phyloP scores from a whole-genome alignment of 1,284 basidiomycete species.

The Somion occarium region DNA sequence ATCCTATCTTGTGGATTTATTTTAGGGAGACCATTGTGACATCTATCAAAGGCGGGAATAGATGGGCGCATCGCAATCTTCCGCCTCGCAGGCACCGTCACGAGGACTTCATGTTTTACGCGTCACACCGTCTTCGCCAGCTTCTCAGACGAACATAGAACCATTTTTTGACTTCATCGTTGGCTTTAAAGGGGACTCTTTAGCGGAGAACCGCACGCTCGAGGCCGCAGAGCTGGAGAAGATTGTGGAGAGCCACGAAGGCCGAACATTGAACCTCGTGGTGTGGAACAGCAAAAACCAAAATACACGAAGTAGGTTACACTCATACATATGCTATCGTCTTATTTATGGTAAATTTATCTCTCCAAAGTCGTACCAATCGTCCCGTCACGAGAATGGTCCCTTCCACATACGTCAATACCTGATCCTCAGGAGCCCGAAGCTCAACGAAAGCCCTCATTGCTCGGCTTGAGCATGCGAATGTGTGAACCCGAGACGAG shows the following conservation, averaged over 20 bases:
- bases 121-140: slow-evolving; percentile 84
- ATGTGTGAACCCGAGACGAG: slow-evolving; percentile 86
- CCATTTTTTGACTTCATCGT: slow-evolving; percentile 98
- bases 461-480: slow-evolving; percentile 90
- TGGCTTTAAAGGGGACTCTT: slow-evolving; percentile 74
- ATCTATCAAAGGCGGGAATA: not conserved
- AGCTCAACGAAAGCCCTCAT: slow-evolving; percentile 57
- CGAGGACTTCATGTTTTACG: slow-evolving; percentile 81
- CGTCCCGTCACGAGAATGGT: slow-evolving; percentile 83
- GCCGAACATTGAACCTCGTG: slow-evolving; percentile 68
- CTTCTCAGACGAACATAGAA: slow-evolving; percentile 82
- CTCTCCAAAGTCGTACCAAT: slow-evolving; percentile 70
- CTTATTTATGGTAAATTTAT: slow-evolving; percentile 1
- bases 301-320: slow-evolving; percentile 69
- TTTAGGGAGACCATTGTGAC: too few relatives aligned
- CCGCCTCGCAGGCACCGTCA: slow-evolving; percentile 48
- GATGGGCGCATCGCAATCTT: slow-evolving; percentile 77
- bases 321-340: not conserved
- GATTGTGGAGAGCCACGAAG: slow-evolving; percentile 87
- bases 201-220: slow-evolving; percentile 51
- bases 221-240: slow-evolving; percentile 74
- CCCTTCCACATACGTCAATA: slow-evolving; percentile 37
- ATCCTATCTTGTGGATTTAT: not conserved
- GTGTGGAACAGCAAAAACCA: slow-evolving; percentile 92
- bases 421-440: slow-evolving; percentile 34